Conservation (phyloP, 306 rosid species). For the Morella rubra region DNA sequence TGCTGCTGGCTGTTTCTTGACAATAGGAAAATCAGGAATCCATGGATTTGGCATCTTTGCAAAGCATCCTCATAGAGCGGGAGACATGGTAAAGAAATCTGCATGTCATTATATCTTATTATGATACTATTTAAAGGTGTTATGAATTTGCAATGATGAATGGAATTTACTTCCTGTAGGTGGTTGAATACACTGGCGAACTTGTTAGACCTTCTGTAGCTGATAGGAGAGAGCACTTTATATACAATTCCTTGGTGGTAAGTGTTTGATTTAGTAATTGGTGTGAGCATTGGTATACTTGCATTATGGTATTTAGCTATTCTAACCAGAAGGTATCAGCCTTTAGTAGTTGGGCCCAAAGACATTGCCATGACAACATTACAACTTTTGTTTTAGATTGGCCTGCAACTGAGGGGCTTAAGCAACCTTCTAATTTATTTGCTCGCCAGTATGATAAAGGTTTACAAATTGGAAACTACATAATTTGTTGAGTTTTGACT, state of each 20-base stretch:
- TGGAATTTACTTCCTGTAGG: slow-evolving; percentile 46
- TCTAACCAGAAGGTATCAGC: not conserved
- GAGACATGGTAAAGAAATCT: slow-evolving; percentile 79
- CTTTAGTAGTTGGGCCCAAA: not conserved
- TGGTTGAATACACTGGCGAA: slow-evolving; percentile 94
- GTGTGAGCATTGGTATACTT: not conserved
- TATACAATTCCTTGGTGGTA: slow-evolving; percentile 97
- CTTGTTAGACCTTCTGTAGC: slow-evolving; percentile 96
- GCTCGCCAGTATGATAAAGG: not conserved
- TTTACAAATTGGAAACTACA: not conserved
- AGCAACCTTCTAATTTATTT: not conserved
- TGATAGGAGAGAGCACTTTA: slow-evolving; percentile 93
- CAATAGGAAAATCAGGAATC: slow-evolving; percentile 89
- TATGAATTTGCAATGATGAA: slow-evolving; percentile 20
- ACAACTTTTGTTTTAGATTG: not conserved
- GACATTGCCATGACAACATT: not conserved
- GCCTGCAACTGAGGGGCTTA: too few species aligned
- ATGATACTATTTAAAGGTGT: slow-evolving; percentile 16
- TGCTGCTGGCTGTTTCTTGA: slow-evolving; percentile 1
- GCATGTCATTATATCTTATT: slow-evolving; percentile 14
- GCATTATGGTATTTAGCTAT: too few species aligned
- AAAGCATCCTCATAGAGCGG: slow-evolving; percentile 95
- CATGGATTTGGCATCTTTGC: slow-evolving; percentile 99
- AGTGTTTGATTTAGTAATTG: slow-evolving; percentile 23
- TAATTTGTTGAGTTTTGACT: not conserved